Percentiles rank a stretch among this genome's conserved stretches.
Evolutionary conservation across 2,329 filamentous ascomycete genomes (phyloP).

Genomic region (Didymella pinodella): DNA sequence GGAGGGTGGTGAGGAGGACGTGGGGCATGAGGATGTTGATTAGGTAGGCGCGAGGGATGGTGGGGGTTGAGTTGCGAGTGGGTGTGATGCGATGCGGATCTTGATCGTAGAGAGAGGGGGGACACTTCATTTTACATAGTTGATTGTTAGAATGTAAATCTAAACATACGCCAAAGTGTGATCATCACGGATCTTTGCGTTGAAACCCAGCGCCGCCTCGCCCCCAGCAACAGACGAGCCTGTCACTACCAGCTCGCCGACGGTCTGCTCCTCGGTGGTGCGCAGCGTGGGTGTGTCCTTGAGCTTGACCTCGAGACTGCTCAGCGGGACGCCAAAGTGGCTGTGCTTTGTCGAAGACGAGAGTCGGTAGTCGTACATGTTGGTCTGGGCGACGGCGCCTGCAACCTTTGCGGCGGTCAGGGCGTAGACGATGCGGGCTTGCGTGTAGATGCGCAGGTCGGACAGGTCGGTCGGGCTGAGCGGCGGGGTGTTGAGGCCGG

Average conservation of each 20-base stretch:
- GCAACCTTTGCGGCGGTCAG: constrained; percentile 84
- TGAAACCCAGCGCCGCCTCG: constrained; percentile 69
- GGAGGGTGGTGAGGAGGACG: no score
- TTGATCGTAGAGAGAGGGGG: no score
- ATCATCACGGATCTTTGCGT: constrained; percentile 64
- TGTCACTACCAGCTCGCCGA: constrained; percentile 70
- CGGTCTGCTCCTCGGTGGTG: constrained; percentile 65
- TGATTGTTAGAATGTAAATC: background rate
- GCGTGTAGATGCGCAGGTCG: constrained; percentile 81
- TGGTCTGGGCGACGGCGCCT: constrained; percentile 86
- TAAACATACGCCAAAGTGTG: constrained; percentile 70
- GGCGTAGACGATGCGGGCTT: constrained; percentile 83
- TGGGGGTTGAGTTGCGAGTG: no score
- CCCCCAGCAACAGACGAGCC: constrained; percentile 77
- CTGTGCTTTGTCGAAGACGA: constrained; percentile 52
- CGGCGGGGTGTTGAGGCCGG: constrained; percentile 66
- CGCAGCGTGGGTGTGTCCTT: constrained; percentile 67
- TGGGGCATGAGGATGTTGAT: background rate
- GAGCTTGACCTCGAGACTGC: constrained; percentile 79
- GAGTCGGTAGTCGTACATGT: constrained; percentile 83
- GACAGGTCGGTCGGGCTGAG: constrained; percentile 76
- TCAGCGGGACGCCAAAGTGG: constrained; percentile 85
- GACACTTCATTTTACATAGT: background rate
- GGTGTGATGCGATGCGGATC: no score
- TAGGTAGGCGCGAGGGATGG: background rate